Evolutionary conservation across 2,329 filamentous ascomycete species (phyloP), one percentile per base, ranked within the genome.

Genomic region (Verticillium nubilum): DNA sequence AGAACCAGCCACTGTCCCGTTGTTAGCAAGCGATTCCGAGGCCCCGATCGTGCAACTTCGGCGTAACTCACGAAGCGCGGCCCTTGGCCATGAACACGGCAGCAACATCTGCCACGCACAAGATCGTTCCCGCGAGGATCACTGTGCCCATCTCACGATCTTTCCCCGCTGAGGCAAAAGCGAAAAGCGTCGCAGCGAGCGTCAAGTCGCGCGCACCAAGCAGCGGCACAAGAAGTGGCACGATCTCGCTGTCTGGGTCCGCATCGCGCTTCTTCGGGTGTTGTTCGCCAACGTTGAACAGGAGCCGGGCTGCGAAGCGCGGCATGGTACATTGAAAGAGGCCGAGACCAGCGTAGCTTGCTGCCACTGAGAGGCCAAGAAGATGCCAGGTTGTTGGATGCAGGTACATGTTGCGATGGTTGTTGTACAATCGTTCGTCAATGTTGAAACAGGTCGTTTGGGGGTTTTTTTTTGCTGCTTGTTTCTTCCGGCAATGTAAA

Each of bases 381-480:
- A 52, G 15, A 1, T 54, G 59, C 59, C 61, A 62, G 4, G 62
- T 63, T 5, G 60, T 60, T 23, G 59, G 28, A 57, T 64, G 61
- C 77, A 78, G 29, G 29, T 31, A 31, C 29, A 31, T 31, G 29
- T 31, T 31, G 29, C n/a, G n/a, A n/a, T n/a, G n/a, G n/a, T n/a
- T n/a, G n/a, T n/a, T n/a, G n/a, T n/a, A n/a, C n/a, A n/a, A n/a
- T n/a, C n/a, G n/a, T n/a, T n/a, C n/a, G n/a, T n/a, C n/a, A n/a
- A n/a, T n/a, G n/a, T n/a, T n/a, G n/a, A n/a, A n/a, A n/a, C n/a
- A n/a, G n/a, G n/a, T n/a, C n/a, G n/a, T n/a, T n/a, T n/a, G n/a
- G n/a, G n/a, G n/a, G n/a, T n/a, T n/a, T n/a, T n/a, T n/a, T n/a
- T n/a, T n/a, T n/a, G n/a, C n/a, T n/a, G n/a, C n/a, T n/a, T n/a